A percentile compares a stretch with the other conserved stretches of the same genome.
Evolutionary conservation across 176 grass and related monocot genomes (phyloP).

Genomic region (Chrysopogon serrulatus): DNA sequence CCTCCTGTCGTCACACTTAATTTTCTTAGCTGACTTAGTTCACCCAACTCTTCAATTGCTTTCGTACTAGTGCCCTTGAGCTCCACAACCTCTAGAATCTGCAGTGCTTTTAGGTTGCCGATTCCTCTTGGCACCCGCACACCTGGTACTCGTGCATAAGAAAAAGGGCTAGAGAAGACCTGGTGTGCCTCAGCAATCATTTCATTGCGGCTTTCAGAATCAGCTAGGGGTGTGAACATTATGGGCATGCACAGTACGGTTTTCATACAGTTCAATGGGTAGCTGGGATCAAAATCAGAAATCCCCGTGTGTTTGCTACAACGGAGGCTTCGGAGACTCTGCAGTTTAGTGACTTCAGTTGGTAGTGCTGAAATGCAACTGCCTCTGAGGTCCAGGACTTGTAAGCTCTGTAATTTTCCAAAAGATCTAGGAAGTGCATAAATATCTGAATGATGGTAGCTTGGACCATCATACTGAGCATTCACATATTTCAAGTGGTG

Average conservation of each 20-base stretch:
- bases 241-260: neutral
- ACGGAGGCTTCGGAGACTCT: neutral
- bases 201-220: neutral
- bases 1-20: neutral
- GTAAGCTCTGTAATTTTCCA: neutral
- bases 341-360: neutral
- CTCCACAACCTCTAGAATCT: neutral
- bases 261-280: neutral
- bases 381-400: neutral
- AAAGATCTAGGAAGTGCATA: neutral
- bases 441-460: accelerated
- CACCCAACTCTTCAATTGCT: neutral
- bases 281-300: neutral
- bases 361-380: neutral
- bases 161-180: neutral
- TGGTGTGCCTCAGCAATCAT: neutral
- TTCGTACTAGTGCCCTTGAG: neutral
- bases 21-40: neutral
- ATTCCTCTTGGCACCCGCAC: conserved; percentile 1
- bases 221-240: neutral
- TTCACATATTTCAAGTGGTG: neutral
- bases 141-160: accelerated
- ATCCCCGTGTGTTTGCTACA: neutral
- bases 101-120: neutral
- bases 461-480: too few species aligned